Evolutionary conservation across 2,329 filamentous ascomycete genomes (phyloP).

Genomic region (Phaeoacremonium minimum): DNA sequence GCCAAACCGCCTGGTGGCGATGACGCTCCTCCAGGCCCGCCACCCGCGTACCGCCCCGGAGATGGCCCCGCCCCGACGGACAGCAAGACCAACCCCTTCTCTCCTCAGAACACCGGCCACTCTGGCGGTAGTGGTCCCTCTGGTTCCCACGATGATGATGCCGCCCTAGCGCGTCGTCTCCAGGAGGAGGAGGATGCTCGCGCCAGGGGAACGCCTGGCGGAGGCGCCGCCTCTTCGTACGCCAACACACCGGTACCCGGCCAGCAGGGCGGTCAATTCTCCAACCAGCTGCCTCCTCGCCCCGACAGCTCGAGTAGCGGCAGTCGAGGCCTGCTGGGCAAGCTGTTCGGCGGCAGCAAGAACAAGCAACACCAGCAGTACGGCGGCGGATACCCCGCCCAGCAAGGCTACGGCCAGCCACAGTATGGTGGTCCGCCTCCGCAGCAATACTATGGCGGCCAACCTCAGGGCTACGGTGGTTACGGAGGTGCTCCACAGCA

Average conservation of each 20-base stretch:
- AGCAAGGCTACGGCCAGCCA: slow-evolving; percentile 23
- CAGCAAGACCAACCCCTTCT: slow-evolving; percentile 70
- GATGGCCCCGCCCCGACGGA: slow-evolving; percentile 41
- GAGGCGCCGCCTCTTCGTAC: slow-evolving; percentile 29
- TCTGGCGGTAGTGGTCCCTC: slow-evolving; percentile 21
- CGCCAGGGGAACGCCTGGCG: slow-evolving; percentile 25
- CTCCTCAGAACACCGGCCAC: slow-evolving; percentile 31
- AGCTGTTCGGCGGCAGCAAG: slow-evolving; percentile 43
- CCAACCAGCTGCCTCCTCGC: slow-evolving; percentile 38
- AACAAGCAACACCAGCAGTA: slow-evolving; percentile 30
- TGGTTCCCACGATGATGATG: slow-evolving; percentile 56
- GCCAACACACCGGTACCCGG: slow-evolving; percentile 16
- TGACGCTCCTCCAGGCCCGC: slow-evolving; percentile 51
- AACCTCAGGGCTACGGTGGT: slow-evolving; percentile 23
- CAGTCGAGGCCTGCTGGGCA: slow-evolving; percentile 45
- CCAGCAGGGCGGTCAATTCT: slow-evolving; percentile 21
- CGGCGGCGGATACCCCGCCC: slow-evolving; percentile 18
- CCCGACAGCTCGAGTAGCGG: slow-evolving; percentile 19
- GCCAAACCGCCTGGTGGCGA: slow-evolving; percentile 41
- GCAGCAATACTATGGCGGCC: slow-evolving; percentile 20
- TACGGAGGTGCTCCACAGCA: slow-evolving; percentile 21
- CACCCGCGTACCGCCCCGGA: slow-evolving; percentile 61
- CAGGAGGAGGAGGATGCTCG: slow-evolving; percentile 80
- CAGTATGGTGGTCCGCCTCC: slow-evolving; percentile 22
- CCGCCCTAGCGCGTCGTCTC: slow-evolving; percentile 67